phyloP scores from a whole-genome alignment of 768 basidiomycete genomes.

The Lactarius pseudohatsudake region DNA sequence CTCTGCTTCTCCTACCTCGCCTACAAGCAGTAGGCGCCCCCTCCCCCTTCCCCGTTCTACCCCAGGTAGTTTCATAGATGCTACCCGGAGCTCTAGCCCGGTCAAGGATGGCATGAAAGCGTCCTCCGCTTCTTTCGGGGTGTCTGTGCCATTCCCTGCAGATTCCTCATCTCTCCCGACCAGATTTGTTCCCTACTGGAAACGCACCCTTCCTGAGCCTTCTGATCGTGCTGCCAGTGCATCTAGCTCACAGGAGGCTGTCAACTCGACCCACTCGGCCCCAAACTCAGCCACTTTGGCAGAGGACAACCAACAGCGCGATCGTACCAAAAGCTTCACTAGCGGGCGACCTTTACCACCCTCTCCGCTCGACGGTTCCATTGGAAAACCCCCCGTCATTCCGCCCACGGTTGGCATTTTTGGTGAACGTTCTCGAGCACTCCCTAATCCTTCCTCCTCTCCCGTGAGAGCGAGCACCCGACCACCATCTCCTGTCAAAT shows the following conservation, averaged over 20 bases:
- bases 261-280: constrained; percentile 12
- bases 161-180: constrained; percentile 4
- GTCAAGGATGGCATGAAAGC: constrained; percentile 21
- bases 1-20: constrained; percentile 26
- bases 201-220: constrained; percentile 28
- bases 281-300: not conserved
- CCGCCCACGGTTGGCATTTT: constrained; percentile 12
- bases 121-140: constrained; percentile 2
- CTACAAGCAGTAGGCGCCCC: constrained; percentile 22
- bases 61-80: constrained; percentile 4
- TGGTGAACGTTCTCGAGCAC: constrained; percentile 13
- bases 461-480: constrained; percentile 14
- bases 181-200: constrained; percentile 31
- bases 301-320: constrained; percentile 2
- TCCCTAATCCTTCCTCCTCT: constrained; percentile 19
- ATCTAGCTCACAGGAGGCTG: constrained; percentile 18
- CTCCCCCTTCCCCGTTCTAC: constrained; percentile 25
- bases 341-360: constrained; percentile 27
- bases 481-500: constrained; percentile 22
- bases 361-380: constrained; percentile 24
- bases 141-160: not conserved
- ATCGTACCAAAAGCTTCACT: constrained; percentile 28
- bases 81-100: constrained; percentile 25
- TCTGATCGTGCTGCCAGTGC: constrained; percentile 20
- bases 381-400: constrained; percentile 19